These are phyloP conservation scores for Candida wancherniae DNA, from an alignment of 805 yeast genomes.

Conservation along the genomic window DNA sequence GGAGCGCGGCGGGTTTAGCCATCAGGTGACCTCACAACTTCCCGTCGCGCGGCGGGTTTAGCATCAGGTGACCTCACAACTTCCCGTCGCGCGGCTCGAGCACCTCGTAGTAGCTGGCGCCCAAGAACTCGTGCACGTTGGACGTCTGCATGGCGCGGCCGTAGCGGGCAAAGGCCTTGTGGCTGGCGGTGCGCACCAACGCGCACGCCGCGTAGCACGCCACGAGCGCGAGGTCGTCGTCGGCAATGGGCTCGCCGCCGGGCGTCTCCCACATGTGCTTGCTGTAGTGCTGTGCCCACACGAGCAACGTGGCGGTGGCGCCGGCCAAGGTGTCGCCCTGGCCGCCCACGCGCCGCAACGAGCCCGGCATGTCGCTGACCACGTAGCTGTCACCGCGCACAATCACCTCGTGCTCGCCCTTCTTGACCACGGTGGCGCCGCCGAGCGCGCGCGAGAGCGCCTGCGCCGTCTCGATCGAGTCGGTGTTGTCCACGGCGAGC, in stretches of 20 bases:
- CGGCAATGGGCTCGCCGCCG: conserved; percentile 25
- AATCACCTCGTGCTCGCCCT: conserved; percentile 67
- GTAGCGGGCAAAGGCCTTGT: conserved; percentile 56
- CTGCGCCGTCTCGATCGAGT: conserved; percentile 27
- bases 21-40: background rate
- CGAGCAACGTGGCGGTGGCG: conserved; percentile 70
- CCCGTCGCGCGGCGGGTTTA: too few species aligned
- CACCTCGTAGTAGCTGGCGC: conserved; percentile 52
- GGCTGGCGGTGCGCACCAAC: conserved; percentile 61
- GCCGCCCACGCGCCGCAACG: conserved; percentile 84
- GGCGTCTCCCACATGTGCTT: conserved; percentile 50
- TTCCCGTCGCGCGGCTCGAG: conserved; percentile 20
- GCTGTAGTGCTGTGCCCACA: conserved; percentile 72
- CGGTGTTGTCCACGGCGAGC: conserved; percentile 29
- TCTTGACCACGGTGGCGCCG: conserved; percentile 61
- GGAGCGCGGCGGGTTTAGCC: too few species aligned
- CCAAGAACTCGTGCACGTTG: conserved; percentile 67
- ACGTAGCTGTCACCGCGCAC: conserved; percentile 44
- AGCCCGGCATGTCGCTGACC: conserved; percentile 51
- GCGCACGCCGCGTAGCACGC: conserved; percentile 71
- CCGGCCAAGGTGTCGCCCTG: conserved; percentile 96
- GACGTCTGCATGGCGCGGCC: conserved; percentile 85
- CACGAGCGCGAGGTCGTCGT: conserved; percentile 34
- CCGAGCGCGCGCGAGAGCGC: conserved; percentile 48
- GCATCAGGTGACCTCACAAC: background rate